Conservation (phyloP, 495 filamentous ascomycete genomes). For the Xylaria curta region DNA sequence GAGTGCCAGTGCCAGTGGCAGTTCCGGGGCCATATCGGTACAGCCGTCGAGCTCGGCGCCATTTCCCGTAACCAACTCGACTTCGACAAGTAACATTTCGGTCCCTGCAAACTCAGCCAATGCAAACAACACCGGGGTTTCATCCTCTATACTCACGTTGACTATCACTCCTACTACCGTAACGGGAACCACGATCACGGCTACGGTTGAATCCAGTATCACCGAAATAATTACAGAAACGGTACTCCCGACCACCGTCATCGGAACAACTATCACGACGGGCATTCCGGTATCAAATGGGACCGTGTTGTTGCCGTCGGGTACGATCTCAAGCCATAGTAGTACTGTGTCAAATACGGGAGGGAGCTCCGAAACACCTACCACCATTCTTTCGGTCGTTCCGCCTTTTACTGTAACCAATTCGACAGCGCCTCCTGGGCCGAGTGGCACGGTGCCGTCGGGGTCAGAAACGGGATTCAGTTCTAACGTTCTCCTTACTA, state of each 20-base stretch:
- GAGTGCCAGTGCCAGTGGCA: constrained; percentile 6
- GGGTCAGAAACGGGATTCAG: constrained; percentile 1
- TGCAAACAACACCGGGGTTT: constrained; percentile 2
- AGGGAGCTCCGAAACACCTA: neutral
- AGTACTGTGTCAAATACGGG: neutral
- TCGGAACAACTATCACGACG: constrained; percentile 10
- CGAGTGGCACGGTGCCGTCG: neutral
- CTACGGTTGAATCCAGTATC: constrained; percentile 19
- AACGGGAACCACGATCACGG: constrained; percentile 11
- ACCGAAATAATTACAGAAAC: constrained; percentile 25
- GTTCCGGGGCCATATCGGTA: constrained; percentile 17
- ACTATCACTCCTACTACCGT: constrained; percentile 16
- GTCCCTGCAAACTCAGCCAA: neutral
- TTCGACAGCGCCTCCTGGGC: neutral
- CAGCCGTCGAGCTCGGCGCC: constrained; percentile 22
- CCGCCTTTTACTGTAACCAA: constrained; percentile 4
- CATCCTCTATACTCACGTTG: neutral
- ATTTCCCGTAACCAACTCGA: constrained; percentile 29
- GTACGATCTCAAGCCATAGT: neutral
- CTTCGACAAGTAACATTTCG: neutral
- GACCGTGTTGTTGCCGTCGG: neutral
- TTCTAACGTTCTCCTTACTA: neutral
- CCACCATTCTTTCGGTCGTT: neutral
- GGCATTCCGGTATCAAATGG: constrained; percentile 7
- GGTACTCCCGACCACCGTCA: constrained; percentile 13